Evolutionary conservation across 2,329 filamentous ascomycete genomes (phyloP).

Genomic region (Xylaria sp.): DNA sequence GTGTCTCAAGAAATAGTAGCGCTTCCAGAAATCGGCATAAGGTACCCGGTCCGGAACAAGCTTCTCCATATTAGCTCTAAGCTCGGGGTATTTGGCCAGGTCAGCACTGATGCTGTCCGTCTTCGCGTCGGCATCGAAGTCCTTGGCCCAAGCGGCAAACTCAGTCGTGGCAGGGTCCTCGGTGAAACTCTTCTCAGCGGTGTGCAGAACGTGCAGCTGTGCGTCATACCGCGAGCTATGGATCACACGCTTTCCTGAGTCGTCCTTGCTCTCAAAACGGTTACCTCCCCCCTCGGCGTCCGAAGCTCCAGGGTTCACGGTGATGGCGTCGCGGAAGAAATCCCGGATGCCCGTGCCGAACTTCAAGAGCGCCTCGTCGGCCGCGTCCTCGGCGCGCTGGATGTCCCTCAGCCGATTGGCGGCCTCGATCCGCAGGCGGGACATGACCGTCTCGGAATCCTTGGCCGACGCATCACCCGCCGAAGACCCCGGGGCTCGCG

Average conservation of each 20-base stretch:
- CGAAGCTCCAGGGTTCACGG: slow-evolving; percentile 74
- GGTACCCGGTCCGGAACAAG: slow-evolving; percentile 92
- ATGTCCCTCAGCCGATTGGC: slow-evolving; percentile 86
- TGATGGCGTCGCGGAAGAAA: slow-evolving; percentile 89
- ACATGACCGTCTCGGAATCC: slow-evolving; percentile 70
- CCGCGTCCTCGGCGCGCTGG: slow-evolving; percentile 90
- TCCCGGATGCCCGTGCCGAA: slow-evolving; percentile 90
- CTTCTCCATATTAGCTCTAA: slow-evolving; percentile 90
- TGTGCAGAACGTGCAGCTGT: slow-evolving; percentile 94
- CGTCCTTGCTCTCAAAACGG: slow-evolving; percentile 93
- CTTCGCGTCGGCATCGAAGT: slow-evolving; percentile 82
- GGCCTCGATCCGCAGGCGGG: slow-evolving; percentile 76
- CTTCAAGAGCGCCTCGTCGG: slow-evolving; percentile 90
- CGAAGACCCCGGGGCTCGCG: slow-evolving; percentile 37
- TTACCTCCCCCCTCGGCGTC: slow-evolving; percentile 63
- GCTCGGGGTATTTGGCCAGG: slow-evolving; percentile 82
- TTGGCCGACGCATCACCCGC: slow-evolving; percentile 49
- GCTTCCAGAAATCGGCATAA: slow-evolving; percentile 88
- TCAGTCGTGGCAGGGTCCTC: slow-evolving; percentile 79
- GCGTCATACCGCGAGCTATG: slow-evolving; percentile 95
- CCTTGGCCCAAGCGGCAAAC: slow-evolving; percentile 73
- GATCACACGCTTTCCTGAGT: slow-evolving; percentile 87
- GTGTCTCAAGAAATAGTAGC: slow-evolving; percentile 93
- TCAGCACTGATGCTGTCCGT: slow-evolving; percentile 83
- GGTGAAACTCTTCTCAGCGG: slow-evolving; percentile 78